Percentiles rank a stretch among this genome's conserved stretches.
Evolutionary conservation across 2,329 filamentous ascomycete species (phyloP).

Genomic region (Hirsutella thompsonii): DNA sequence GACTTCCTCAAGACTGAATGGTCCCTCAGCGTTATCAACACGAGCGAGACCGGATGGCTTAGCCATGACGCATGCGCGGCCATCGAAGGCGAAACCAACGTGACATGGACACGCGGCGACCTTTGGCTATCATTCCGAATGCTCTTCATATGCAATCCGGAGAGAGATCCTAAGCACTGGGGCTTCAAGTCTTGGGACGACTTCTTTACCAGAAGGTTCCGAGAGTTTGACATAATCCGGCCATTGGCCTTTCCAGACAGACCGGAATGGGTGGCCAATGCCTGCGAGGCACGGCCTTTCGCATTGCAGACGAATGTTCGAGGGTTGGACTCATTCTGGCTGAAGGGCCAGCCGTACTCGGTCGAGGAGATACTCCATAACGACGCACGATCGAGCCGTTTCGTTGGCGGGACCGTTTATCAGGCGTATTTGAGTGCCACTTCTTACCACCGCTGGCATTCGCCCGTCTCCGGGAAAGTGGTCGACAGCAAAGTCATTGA

Average conservation of each 20-base stretch:
- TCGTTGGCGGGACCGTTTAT: constrained; percentile 49
- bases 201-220: constrained; percentile 47
- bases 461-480: constrained; percentile 46
- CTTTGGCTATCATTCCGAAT: constrained; percentile 6
- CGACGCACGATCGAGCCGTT: constrained; percentile 32
- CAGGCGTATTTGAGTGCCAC: constrained; percentile 52
- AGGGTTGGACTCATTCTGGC: constrained; percentile 48
- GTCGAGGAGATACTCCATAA: constrained; percentile 43
- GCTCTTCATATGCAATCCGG: constrained; percentile 10
- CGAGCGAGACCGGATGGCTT: constrained; percentile 8
- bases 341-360: constrained; percentile 53
- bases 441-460: constrained; percentile 57
- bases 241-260: constrained; percentile 36
- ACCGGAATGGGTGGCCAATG: constrained; percentile 31
- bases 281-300: constrained; percentile 46
- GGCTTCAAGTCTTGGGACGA: constrained; percentile 51
- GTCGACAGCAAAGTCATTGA: constrained; percentile 36
- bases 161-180: constrained; percentile 3
- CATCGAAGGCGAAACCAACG: constrained; percentile 9
- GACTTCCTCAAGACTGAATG: constrained; percentile 13
- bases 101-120: neutral
- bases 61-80: constrained; percentile 4
- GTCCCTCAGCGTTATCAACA: constrained; percentile 5
- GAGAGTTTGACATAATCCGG: constrained; percentile 22
- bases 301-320: constrained; percentile 32